phyloP scores from a whole-genome alignment of 345 rosid genomes.

The Linum tenue region DNA sequence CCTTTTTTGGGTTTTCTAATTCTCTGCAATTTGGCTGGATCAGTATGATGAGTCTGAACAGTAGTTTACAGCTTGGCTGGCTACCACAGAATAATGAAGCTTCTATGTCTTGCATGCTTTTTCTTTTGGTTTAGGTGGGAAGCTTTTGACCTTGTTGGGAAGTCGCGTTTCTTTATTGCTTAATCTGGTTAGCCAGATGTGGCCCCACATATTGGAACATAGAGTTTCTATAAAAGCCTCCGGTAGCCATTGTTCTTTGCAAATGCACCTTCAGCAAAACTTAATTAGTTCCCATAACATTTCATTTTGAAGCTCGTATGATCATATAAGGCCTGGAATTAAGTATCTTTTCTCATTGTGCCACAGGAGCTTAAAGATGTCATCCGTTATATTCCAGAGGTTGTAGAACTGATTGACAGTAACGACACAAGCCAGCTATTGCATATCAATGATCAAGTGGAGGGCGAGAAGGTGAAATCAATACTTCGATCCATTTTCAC shows the following conservation, averaged over 20 bases:
- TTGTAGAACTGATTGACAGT: slow-evolving; percentile 62
- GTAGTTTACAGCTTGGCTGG: background rate
- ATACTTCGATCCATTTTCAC: slow-evolving; percentile 67
- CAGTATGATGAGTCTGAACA: background rate
- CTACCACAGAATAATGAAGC: background rate
- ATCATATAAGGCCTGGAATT: background rate
- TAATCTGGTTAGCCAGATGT: no score
- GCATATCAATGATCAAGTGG: slow-evolving; percentile 39
- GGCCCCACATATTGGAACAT: no score
- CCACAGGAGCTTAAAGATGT: slow-evolving; percentile 79
- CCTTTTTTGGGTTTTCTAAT: no score
- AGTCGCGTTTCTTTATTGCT: no score
- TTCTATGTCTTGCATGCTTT: background rate
- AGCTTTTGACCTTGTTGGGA: background rate
- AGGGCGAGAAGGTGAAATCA: slow-evolving; percentile 43
- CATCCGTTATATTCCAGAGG: slow-evolving; percentile 68
- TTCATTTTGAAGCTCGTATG: background rate
- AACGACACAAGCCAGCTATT: slow-evolving; percentile 43
- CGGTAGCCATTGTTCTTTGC: no score
- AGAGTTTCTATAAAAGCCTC: no score
- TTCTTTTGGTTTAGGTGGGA: background rate
- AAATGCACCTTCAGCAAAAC: no score
- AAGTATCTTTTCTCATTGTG: slow-evolving; percentile 3
- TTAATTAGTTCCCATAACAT: background rate
- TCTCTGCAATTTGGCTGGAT: background rate